Percentiles rank a stretch among this genome's conserved stretches.
These are phyloP conservation scores for Aspergillus sojae DNA, from an alignment of 2,329 filamentous ascomycete species.

Conservation along the genomic window DNA sequence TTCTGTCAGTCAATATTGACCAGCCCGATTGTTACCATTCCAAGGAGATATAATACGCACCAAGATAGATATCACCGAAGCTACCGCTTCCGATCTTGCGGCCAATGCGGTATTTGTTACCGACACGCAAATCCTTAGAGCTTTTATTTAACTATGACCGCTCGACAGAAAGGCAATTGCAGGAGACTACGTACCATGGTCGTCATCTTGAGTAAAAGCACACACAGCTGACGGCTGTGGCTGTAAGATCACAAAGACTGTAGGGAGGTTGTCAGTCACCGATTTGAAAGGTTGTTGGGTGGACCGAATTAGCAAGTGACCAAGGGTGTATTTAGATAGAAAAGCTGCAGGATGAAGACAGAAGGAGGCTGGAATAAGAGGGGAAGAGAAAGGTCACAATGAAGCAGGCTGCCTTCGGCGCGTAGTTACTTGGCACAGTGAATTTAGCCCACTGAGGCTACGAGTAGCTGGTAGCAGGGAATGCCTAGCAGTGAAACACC, in stretches of 20 bases:
- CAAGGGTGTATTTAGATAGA: neutral
- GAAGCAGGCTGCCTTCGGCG: slow-evolving; percentile 15
- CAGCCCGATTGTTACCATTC: neutral
- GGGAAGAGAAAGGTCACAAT: slow-evolving; percentile 12
- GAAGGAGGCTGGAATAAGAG: neutral
- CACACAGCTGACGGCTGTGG: slow-evolving; percentile 36
- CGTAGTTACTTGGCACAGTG: slow-evolving; percentile 20
- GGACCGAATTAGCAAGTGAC: neutral
- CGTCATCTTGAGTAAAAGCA: slow-evolving; percentile 35
- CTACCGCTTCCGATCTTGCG: slow-evolving; percentile 97
- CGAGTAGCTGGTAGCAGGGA: slow-evolving; percentile 9
- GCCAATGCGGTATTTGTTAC: slow-evolving; percentile 99
- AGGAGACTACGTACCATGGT: slow-evolving; percentile 38
- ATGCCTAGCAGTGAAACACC: slow-evolving; percentile 1
- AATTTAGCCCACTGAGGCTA: slow-evolving; percentile 14
- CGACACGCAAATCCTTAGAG: slow-evolving; percentile 94
- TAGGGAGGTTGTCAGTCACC: neutral
- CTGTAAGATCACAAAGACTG: slow-evolving; percentile 15
- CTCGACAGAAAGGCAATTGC: neutral
- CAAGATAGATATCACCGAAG: slow-evolving; percentile 97
- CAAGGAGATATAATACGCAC: slow-evolving; percentile 46
- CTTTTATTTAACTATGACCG: slow-evolving; percentile 20
- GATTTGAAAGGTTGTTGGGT: neutral
- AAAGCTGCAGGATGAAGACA: neutral
- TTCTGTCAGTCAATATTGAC: slow-evolving; percentile 15